A percentile compares a stretch with the other conserved stretches of the same genome.
These are phyloP conservation scores for Phaseolus lunatus DNA, from an alignment of 306 rosid species.

Conservation along the genomic window DNA sequence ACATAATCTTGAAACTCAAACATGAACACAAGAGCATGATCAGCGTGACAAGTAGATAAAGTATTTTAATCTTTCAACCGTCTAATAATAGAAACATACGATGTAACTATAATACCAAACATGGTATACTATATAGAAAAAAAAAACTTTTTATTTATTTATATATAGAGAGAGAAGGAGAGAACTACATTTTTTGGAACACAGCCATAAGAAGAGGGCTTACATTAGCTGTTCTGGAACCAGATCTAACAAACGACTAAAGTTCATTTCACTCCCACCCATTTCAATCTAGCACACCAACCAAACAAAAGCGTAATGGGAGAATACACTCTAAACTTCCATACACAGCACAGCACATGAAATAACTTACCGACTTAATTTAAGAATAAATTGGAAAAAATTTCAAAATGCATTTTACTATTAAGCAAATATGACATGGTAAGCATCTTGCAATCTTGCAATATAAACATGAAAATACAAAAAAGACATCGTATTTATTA, in stretches of 20 bases:
- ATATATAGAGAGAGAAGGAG: no score
- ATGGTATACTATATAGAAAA: no score
- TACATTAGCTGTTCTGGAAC: no score
- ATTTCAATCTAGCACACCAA: not conserved
- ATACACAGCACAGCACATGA: not conserved
- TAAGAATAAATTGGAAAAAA: not conserved
- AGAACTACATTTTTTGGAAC: no score
- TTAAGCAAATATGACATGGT: slow-evolving; percentile 10
- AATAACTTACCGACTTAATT: not conserved
- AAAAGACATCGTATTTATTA: slow-evolving; percentile 36
- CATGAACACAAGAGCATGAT: not conserved
- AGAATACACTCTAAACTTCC: not conserved
- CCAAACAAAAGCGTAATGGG: not conserved
- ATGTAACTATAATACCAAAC: no score
- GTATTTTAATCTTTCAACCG: not conserved
- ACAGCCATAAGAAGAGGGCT: no score
- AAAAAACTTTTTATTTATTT: no score
- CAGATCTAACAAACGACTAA: not conserved
- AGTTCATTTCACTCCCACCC: not conserved
- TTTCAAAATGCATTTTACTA: slow-evolving; percentile 8
- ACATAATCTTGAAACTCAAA: not conserved
- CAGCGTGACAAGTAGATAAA: not conserved
- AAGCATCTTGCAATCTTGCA: slow-evolving; percentile 31
- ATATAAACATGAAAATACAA: slow-evolving; percentile 37
- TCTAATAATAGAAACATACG: no score